A percentile compares a stretch with the other conserved stretches of the same genome.
phyloP scores from a whole-genome alignment of 2,329 filamentous ascomycete species.

The Cladobotryum mycophilum region DNA sequence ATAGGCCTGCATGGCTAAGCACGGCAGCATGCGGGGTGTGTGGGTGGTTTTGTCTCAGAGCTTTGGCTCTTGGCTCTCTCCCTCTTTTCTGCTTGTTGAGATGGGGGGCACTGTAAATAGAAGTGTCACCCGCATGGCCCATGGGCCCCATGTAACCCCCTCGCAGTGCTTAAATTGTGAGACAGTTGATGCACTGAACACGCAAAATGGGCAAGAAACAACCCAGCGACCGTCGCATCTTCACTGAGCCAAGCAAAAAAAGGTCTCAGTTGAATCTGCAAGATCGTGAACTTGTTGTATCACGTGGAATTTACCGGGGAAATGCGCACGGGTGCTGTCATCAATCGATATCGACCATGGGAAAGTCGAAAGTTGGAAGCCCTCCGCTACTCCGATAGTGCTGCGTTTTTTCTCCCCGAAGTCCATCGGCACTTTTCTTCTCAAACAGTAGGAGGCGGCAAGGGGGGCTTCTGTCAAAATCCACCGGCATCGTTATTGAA shows the following conservation, averaged over 20 bases:
- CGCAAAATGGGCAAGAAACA: neutral
- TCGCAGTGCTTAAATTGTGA: neutral
- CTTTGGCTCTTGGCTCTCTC: neutral
- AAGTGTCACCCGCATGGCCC: neutral
- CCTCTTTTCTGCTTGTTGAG: neutral
- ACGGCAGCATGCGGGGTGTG: neutral
- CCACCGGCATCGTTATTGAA: too few relatives aligned
- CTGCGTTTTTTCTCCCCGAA: neutral
- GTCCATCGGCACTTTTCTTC: neutral
- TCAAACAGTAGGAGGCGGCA: too few relatives aligned
- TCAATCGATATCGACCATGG: neutral
- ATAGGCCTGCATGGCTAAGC: neutral
- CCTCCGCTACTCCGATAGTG: neutral
- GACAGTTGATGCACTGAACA: neutral
- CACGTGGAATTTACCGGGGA: neutral
- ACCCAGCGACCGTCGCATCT: neutral
- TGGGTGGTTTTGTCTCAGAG: neutral
- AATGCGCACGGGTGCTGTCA: neutral
- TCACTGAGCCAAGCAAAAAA: neutral
- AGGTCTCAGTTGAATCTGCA: too few relatives aligned
- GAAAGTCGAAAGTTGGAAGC: neutral
- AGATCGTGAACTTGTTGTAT: too few relatives aligned
- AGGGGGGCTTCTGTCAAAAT: too few relatives aligned
- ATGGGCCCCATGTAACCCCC: neutral
- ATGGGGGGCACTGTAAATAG: neutral